Percentiles rank a stretch among this genome's conserved stretches.
Conservation (phyloP, 2,329 filamentous ascomycete species). For the Pestalotiopsis sp. region DNA sequence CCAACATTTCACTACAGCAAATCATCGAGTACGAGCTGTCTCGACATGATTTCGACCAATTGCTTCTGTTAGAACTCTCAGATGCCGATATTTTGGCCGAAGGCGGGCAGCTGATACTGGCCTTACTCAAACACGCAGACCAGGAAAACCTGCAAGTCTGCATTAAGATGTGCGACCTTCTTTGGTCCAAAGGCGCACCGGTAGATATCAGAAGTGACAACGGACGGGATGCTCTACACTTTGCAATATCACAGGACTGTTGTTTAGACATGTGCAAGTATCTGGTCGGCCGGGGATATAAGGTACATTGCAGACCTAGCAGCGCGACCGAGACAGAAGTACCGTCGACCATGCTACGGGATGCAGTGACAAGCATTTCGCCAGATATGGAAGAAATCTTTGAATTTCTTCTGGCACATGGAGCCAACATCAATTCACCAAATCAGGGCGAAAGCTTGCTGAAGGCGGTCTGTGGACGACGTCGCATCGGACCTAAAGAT, state of each 20-base stretch:
- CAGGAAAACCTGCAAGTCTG: neutral
- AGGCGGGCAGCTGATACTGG: neutral
- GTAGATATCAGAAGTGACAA: neutral
- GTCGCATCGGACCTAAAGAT: too few species aligned
- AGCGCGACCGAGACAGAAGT: neutral
- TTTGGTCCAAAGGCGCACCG: neutral
- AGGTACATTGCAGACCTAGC: neutral
- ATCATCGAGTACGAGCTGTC: neutral
- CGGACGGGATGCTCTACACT: neutral
- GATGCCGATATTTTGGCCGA: neutral
- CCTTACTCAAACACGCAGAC: neutral
- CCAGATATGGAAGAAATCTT: neutral
- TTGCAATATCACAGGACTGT: neutral
- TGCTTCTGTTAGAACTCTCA: neutral
- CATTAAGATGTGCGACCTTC: neutral
- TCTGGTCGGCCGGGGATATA: neutral
- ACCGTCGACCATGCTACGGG: neutral
- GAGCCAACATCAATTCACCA: neutral
- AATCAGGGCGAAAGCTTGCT: neutral
- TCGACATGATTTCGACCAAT: neutral
- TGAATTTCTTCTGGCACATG: neutral
- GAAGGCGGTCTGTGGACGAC: neutral
- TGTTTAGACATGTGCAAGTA: neutral
- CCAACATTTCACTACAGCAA: neutral
- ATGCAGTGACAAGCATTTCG: neutral